phyloP scores from a whole-genome alignment of 768 basidiomycete species.

The Leccinum olivaceopallidum region DNA sequence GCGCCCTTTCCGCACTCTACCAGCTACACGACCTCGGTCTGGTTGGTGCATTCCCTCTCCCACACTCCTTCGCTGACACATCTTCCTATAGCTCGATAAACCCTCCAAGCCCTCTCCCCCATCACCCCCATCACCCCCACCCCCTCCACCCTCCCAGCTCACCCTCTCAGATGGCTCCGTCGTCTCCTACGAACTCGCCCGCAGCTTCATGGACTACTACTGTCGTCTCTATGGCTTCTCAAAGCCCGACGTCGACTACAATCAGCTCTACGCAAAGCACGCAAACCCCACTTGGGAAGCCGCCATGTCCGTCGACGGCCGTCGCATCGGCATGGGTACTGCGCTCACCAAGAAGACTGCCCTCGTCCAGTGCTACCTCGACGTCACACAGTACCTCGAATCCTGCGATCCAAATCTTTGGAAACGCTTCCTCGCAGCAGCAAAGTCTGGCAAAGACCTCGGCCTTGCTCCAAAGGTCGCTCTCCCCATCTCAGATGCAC shows the following conservation, averaged over 20 bases:
- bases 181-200: conserved; percentile 71
- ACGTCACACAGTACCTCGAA: conserved; percentile 86
- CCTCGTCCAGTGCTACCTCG: conserved; percentile 73
- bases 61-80: conserved; percentile 4
- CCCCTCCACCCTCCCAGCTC: conserved; percentile 24
- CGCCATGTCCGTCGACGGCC: conserved; percentile 71
- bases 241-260: conserved; percentile 67
- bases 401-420: conserved; percentile 81
- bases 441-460: conserved; percentile 64
- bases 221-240: conserved; percentile 76
- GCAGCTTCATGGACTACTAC: conserved; percentile 95
- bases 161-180: conserved; percentile 60
- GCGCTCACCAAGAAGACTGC: conserved; percentile 72
- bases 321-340: conserved; percentile 80
- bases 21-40: conserved; percentile 64
- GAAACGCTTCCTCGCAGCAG: conserved; percentile 63
- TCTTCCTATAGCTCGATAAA: conserved; percentile 29
- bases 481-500: conserved; percentile 59
- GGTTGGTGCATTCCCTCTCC: conserved; percentile 45
- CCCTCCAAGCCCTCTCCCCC: conserved; percentile 21
- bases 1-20: conserved; percentile 70
- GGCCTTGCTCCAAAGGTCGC: conserved; percentile 69
- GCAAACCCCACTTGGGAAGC: conserved; percentile 59
- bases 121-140: not conserved
- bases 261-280: conserved; percentile 31